Conservation (phyloP, 495 filamentous ascomycete species). For the Penicillium simplicissimum region DNA sequence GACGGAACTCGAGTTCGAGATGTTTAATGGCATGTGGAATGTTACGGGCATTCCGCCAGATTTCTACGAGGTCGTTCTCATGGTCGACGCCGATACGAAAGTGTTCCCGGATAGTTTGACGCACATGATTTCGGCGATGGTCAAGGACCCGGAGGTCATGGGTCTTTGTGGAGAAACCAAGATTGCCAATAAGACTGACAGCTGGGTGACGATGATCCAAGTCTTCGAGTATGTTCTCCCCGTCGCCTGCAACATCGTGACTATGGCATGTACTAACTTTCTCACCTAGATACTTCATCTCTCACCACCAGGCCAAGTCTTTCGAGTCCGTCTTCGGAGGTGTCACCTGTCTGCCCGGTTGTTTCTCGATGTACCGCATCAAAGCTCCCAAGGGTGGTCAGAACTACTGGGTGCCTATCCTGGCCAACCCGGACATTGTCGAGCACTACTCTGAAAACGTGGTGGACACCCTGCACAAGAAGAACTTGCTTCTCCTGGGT, state of each 20-base stretch:
- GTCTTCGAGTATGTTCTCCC: slow-evolving; percentile 76
- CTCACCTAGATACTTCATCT: slow-evolving; percentile 78
- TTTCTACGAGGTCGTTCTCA: slow-evolving; percentile 95
- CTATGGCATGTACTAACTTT: slow-evolving; percentile 20
- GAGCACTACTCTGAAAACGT: slow-evolving; percentile 99
- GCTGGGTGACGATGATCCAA: slow-evolving; percentile 98
- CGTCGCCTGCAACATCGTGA: not conserved
- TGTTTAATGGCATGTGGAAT: slow-evolving; percentile 99
- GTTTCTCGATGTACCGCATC: slow-evolving; percentile 99
- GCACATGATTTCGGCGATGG: slow-evolving; percentile 99
- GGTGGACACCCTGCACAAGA: slow-evolving; percentile 98
- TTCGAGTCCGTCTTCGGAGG: slow-evolving; percentile 99
- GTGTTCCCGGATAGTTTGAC: slow-evolving; percentile 98
- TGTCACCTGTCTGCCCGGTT: slow-evolving; percentile 98
- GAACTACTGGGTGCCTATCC: slow-evolving; percentile 99
- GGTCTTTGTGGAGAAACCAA: slow-evolving; percentile 98
- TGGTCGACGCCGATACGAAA: slow-evolving; percentile 99
- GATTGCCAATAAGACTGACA: slow-evolving; percentile 95
- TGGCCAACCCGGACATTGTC: slow-evolving; percentile 97
- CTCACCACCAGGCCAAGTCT: slow-evolving; percentile 92
- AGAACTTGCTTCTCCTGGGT: slow-evolving; percentile 92
- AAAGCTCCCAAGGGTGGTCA: slow-evolving; percentile 98
- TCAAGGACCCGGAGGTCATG: slow-evolving; percentile 99
- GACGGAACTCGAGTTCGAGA: slow-evolving; percentile 99
- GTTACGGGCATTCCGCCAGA: slow-evolving; percentile 97